Evolutionary conservation across 2,329 filamentous ascomycete genomes (phyloP).

Genomic region (Aspergillus sp.): DNA sequence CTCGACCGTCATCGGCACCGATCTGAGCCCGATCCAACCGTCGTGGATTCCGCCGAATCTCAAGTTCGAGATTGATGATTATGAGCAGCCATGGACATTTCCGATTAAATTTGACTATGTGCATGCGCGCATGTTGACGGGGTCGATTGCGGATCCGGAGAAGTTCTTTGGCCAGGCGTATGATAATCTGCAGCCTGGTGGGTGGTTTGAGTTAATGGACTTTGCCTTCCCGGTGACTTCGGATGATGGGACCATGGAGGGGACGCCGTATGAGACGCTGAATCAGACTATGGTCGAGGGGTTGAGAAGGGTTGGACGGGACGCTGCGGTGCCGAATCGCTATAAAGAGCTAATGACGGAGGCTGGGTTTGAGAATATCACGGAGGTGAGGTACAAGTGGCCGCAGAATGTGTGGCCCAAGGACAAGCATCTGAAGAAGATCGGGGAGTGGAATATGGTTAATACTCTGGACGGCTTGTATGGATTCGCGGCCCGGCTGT

Average conservation of each 20-base stretch:
- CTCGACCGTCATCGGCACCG: constrained; percentile 47
- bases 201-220: constrained; percentile 29
- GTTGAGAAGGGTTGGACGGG: constrained; percentile 14
- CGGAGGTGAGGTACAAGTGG: constrained; percentile 19
- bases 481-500: background rate
- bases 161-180: constrained; percentile 10
- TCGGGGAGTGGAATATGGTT: constrained; percentile 19
- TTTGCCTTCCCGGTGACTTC: constrained; percentile 20
- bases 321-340: constrained; percentile 17
- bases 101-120: constrained; percentile 31
- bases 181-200: constrained; percentile 30
- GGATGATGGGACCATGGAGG: constrained; percentile 28
- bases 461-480: constrained; percentile 3
- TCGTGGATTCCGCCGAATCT: constrained; percentile 35
- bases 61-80: constrained; percentile 31
- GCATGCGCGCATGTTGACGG: constrained; percentile 25
- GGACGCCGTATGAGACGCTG: constrained; percentile 11
- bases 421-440: constrained; percentile 26
- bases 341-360: constrained; percentile 19
- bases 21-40: constrained; percentile 53
- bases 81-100: constrained; percentile 27
- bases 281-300: constrained; percentile 11
- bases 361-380: constrained; percentile 27
- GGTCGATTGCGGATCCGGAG: constrained; percentile 13
- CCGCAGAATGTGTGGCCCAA: constrained; percentile 34